A percentile compares a stretch with the other conserved stretches of the same genome.
Evolutionary conservation across 768 basidiomycete genomes (phyloP).

Genomic region (Pholiota microspora): DNA sequence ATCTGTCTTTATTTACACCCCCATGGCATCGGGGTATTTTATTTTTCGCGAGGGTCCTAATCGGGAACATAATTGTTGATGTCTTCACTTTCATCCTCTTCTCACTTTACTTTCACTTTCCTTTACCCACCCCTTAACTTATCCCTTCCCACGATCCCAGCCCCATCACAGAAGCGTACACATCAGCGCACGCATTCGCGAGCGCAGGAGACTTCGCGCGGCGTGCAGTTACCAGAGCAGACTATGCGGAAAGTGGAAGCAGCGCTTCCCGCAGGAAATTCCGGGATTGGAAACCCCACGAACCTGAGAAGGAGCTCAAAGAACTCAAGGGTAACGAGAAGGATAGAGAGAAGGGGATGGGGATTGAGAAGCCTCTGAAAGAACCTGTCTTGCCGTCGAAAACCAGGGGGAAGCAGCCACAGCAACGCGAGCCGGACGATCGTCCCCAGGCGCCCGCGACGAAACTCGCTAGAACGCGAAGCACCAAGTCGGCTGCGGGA

Average conservation of each 20-base stretch:
- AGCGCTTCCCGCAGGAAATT: conserved; percentile 76
- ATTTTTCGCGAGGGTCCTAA: neutral
- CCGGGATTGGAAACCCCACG: conserved; percentile 51
- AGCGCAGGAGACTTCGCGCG: conserved; percentile 33
- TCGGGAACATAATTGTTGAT: neutral
- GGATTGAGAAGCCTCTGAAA: neutral
- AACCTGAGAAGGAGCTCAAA: conserved; percentile 31
- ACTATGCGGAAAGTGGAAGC: conserved; percentile 85
- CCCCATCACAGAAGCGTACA: conserved; percentile 65
- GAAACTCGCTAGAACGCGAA: conserved; percentile 23
- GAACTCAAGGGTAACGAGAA: neutral
- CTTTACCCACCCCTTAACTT: neutral
- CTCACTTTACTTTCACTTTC: neutral
- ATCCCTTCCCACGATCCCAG: conserved; percentile 31
- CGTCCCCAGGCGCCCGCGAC: conserved; percentile 21
- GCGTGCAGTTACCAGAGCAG: conserved; percentile 65
- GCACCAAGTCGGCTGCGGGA: conserved; percentile 14
- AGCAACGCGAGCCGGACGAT: conserved; percentile 20
- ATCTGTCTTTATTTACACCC: neutral
- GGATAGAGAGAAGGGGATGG: neutral
- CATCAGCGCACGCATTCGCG: conserved; percentile 58
- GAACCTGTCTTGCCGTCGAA: neutral
- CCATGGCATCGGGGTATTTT: too few species aligned
- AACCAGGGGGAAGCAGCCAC: conserved; percentile 7
- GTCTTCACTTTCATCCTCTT: neutral